Evolutionary conservation across 495 filamentous ascomycete species (phyloP), one percentile per base, ranked within the genome.

Genomic region (Aspergillus ellipticus): DNA sequence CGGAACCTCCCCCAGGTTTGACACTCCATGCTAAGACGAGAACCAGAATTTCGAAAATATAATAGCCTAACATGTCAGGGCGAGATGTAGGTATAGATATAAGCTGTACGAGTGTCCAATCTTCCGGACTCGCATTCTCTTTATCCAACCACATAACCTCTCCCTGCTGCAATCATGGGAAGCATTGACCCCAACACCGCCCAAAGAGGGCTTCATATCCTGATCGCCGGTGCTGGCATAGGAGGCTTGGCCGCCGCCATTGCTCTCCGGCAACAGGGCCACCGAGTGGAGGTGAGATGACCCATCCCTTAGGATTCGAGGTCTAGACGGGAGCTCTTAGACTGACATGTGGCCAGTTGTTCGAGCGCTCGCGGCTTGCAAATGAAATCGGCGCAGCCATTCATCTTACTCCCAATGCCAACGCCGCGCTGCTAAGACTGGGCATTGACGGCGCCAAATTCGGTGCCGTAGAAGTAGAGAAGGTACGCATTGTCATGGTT

Each of bases 141-240:
- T 7, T 22, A 10, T 4, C 41, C n/a, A 46, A 22, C 16, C 4
- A 5, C 16, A 24, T 24, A 43, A 16, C 21, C 42, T 21, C 0
- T 15, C 2, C 2, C 43, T 22, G 6, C 43, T 20, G 21, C 9
- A 7, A 46, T 37, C n/a, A 59, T 59, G 57, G 57, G 45, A 4
- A 58, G 51, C 33, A 26, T 39, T 17, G 28, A 39, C 26, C 33
- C 41, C 16, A 56, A 31, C 9, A 8, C 43, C 16, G 24, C 56
- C 33, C 49, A 58, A 22, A 24, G 46, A 6, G 66, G 67, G 20
- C 61, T 72, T 16, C 64, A 58, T n/a, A 63, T 83, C 48, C 54
- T 74, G 56, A 80, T 85, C 20, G 74, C 80, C n/a, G 82, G 81
- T 13, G 82, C 77, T 15, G 81, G 83, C 0, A 84, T 84, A 19